Evolutionary conservation across 2,329 filamentous ascomycete species (phyloP).

Genomic region (Fusarium verrucosum): DNA sequence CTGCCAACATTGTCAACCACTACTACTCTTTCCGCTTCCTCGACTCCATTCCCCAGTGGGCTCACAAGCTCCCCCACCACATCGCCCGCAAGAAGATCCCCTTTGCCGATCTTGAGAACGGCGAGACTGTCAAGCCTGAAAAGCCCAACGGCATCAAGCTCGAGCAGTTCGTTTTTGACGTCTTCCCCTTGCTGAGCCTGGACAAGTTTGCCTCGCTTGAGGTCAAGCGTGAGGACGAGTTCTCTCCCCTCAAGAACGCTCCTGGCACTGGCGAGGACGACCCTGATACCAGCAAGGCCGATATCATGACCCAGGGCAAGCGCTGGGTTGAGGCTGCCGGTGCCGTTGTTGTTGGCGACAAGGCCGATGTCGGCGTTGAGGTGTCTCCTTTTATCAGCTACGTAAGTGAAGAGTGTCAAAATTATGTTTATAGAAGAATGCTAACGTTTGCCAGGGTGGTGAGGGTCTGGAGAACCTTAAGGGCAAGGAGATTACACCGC

Average conservation of each 20-base stretch:
- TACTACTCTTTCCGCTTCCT: slow-evolving; percentile 98
- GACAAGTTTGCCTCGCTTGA: slow-evolving; percentile 95
- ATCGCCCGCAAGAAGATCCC: slow-evolving; percentile 99
- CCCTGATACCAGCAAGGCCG: slow-evolving; percentile 87
- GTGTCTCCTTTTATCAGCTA: slow-evolving; percentile 95
- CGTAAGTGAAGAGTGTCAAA: slow-evolving; percentile 65
- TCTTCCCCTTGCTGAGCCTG: slow-evolving; percentile 88
- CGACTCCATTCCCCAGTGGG: slow-evolving; percentile 88
- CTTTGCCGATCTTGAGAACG: slow-evolving; percentile 77
- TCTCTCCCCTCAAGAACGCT: slow-evolving; percentile 94
- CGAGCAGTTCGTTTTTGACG: slow-evolving; percentile 99
- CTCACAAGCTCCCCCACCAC: slow-evolving; percentile 88
- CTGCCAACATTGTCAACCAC: slow-evolving; percentile 99
- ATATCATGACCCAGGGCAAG: slow-evolving; percentile 90
- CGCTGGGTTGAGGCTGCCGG: slow-evolving; percentile 86
- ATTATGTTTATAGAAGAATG: neutral
- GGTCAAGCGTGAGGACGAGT: slow-evolving; percentile 96
- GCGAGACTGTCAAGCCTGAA: slow-evolving; percentile 85
- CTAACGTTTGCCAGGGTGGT: slow-evolving; percentile 58
- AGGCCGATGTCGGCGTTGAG: slow-evolving; percentile 78
- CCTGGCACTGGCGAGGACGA: slow-evolving; percentile 89
- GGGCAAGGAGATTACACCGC: slow-evolving; percentile 62
- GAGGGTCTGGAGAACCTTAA: slow-evolving; percentile 68
- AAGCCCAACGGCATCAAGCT: slow-evolving; percentile 99
- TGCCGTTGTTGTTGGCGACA: slow-evolving; percentile 73